Base-by-base conservation (phyloP, 768 basidiomycete genomes). In the Boletus subcaerulescens region DNA sequence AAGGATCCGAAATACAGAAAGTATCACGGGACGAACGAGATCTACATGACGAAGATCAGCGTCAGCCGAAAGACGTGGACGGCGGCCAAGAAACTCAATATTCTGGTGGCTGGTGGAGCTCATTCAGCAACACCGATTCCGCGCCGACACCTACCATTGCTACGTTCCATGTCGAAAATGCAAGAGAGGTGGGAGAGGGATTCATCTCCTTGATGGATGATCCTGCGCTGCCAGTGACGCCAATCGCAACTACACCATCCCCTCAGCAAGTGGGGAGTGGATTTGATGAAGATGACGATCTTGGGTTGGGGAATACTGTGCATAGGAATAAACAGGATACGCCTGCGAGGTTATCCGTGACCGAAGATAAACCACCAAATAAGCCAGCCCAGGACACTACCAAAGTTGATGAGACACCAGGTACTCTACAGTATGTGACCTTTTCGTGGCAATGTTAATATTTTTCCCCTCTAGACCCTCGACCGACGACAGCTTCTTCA, bases 121-220 rank as follows among this genome's bases (percentile, higher is more conserved):
- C 81, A 10, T 73, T 71, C 38, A 67, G 57, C 29, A 72, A 74
- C 57, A 69, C 76, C 53, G 72, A 71, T 38, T 66, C 74, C 18
- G 69, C 68, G 1, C 60, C 69, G 59, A 93, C 91, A 11, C 91
- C 92, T 11, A 89, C 87, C 12, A 82, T 83, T 5, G 61, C 88
- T 15, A 78, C 79, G 1, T 93, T 93, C 71, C 73, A 73, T 35
- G 76, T 83, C 4, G 79, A 83, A 26, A 75, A 78, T 35, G 65
- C 73, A 29, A 67, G 69, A 11, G 65, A 75, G 40, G 60, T 75
- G 1, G 70, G 78, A 10, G 81, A 83, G 18, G 86, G 85, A 7
- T 92, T 95, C 62, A 81, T 94, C 41, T 93, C 91, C 8, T 75
- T 91, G 22, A 93, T 94, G 91, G 89, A 90, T 61, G 76, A 73